These are phyloP conservation scores for Thraustochytrium sp. DNA, from an alignment of 352 stramenopile genomes.

Conservation along the genomic window DNA sequence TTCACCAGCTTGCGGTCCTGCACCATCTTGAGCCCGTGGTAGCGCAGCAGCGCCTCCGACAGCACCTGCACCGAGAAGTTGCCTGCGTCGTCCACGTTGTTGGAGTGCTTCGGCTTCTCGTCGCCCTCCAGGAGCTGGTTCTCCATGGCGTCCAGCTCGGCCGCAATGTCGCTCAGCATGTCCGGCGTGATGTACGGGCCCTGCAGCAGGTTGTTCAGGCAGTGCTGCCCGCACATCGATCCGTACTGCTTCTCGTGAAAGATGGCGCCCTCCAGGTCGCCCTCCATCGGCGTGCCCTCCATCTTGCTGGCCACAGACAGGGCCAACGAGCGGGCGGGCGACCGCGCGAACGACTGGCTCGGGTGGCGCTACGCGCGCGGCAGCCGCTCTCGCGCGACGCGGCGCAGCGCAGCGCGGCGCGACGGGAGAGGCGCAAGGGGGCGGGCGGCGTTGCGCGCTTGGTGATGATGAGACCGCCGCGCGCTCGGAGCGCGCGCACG, in stretches of 20 bases:
- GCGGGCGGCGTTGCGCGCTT: too few species aligned
- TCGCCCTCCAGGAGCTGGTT: conserved; percentile 19
- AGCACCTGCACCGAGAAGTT: conserved; percentile 53
- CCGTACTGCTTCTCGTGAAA: conserved; percentile 47
- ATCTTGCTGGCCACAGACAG: too few species aligned
- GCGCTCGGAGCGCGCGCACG: too few species aligned
- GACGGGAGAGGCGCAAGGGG: too few species aligned
- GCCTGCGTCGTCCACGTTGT: conserved; percentile 51
- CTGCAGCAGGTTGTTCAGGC: conserved; percentile 51
- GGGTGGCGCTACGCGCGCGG: too few species aligned
- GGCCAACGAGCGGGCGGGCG: too few species aligned
- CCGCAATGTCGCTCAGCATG: conserved; percentile 45
- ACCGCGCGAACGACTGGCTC: too few species aligned
- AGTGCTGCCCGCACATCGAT: conserved; percentile 49
- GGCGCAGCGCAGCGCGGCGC: too few species aligned
- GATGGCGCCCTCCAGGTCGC: neutral
- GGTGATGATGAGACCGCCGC: too few species aligned
- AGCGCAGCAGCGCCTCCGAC: conserved; percentile 15
- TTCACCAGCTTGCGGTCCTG: neutral
- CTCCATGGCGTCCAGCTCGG: conserved; percentile 40
- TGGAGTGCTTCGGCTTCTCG: neutral
- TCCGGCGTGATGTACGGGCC: conserved; percentile 45
- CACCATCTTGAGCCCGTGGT: conserved; percentile 23
- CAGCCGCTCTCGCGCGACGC: too few species aligned
- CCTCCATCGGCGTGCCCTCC: too few species aligned